A percentile compares a stretch with the other conserved stretches of the same genome.
Evolutionary conservation across 2,329 filamentous ascomycete species (phyloP).

Genomic region (Parastagonospora nodorum): DNA sequence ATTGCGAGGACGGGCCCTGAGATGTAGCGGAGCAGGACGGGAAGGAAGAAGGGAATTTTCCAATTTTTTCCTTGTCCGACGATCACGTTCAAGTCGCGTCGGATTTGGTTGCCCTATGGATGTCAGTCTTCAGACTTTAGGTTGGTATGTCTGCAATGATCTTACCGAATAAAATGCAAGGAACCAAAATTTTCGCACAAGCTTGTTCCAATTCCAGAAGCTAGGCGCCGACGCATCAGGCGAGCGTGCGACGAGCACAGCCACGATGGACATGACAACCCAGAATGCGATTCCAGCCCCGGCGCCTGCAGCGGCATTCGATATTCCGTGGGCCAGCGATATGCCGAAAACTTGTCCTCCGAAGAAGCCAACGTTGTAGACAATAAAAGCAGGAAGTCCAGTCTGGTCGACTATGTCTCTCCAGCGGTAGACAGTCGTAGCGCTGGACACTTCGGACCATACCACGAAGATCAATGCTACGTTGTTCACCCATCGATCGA

Average conservation of each 20-base stretch:
- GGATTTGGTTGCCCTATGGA: slow-evolving; percentile 52
- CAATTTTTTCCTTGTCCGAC: slow-evolving; percentile 62
- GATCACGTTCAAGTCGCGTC: slow-evolving; percentile 38
- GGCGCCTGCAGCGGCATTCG: slow-evolving; percentile 52
- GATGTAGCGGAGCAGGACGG: slow-evolving; percentile 49
- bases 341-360: slow-evolving; percentile 60
- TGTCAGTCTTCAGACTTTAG: not conserved
- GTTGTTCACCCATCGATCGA: slow-evolving; percentile 63
- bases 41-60: slow-evolving; percentile 60
- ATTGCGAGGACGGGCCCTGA: slow-evolving; percentile 40
- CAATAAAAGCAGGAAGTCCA: slow-evolving; percentile 50
- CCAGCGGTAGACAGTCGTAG: slow-evolving; percentile 61
- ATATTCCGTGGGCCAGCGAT: slow-evolving; percentile 54
- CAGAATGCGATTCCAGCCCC: slow-evolving; percentile 61
- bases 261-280: slow-evolving; percentile 47
- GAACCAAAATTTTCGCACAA: slow-evolving; percentile 57
- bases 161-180: slow-evolving; percentile 63
- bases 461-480: slow-evolving; percentile 61
- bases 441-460: slow-evolving; percentile 57
- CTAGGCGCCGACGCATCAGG: slow-evolving; percentile 50
- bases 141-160: not conserved
- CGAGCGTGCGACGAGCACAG: slow-evolving; percentile 50
- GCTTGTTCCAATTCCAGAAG: slow-evolving; percentile 50
- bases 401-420: slow-evolving; percentile 53
- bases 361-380: slow-evolving; percentile 60